Conservation (phyloP, 495 filamentous ascomycete genomes). For the Lophiostoma macrostomum region DNA sequence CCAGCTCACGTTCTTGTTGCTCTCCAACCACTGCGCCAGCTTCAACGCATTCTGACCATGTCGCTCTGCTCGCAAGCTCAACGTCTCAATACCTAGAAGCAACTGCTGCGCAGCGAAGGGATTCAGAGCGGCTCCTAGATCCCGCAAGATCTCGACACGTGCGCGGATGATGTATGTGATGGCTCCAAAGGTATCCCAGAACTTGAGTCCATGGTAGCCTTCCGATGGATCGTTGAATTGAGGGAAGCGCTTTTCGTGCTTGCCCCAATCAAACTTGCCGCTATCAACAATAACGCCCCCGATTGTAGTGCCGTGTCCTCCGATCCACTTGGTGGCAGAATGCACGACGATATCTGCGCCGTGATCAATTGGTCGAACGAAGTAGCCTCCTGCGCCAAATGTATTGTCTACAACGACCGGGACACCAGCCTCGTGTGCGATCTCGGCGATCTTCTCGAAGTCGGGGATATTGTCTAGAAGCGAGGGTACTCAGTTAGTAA, state of each 20-base stretch:
- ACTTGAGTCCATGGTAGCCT: slow-evolving; percentile 45
- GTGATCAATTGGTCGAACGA: slow-evolving; percentile 42
- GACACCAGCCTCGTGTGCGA: slow-evolving; percentile 44
- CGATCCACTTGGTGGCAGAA: slow-evolving; percentile 46
- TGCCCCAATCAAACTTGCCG: slow-evolving; percentile 46
- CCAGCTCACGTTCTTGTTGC: slow-evolving; percentile 42
- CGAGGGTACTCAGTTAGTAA: too few relatives aligned
- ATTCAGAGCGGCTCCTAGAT: slow-evolving; percentile 43
- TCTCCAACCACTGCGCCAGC: slow-evolving; percentile 44
- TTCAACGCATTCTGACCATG: slow-evolving; percentile 43
- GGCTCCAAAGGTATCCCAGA: slow-evolving; percentile 46
- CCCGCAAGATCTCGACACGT: slow-evolving; percentile 46
- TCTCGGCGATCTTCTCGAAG: slow-evolving; percentile 42
- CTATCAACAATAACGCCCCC: slow-evolving; percentile 47
- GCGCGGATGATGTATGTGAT: slow-evolving; percentile 42
- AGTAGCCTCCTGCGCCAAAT: slow-evolving; percentile 46
- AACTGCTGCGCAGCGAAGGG: slow-evolving; percentile 47
- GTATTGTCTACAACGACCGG: slow-evolving; percentile 46
- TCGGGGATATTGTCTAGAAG: slow-evolving; percentile 46
- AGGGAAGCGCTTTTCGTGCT: slow-evolving; percentile 44
- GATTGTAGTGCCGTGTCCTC: slow-evolving; percentile 46
- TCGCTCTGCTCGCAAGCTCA: slow-evolving; percentile 40
- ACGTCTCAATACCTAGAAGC: slow-evolving; percentile 44
- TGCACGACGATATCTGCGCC: slow-evolving; percentile 48
- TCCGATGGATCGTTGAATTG: slow-evolving; percentile 45